Percentiles rank a stretch among this genome's conserved stretches.
Conservation (phyloP, 1,284 basidiomycete species). For the Thelephora terrestris region DNA sequence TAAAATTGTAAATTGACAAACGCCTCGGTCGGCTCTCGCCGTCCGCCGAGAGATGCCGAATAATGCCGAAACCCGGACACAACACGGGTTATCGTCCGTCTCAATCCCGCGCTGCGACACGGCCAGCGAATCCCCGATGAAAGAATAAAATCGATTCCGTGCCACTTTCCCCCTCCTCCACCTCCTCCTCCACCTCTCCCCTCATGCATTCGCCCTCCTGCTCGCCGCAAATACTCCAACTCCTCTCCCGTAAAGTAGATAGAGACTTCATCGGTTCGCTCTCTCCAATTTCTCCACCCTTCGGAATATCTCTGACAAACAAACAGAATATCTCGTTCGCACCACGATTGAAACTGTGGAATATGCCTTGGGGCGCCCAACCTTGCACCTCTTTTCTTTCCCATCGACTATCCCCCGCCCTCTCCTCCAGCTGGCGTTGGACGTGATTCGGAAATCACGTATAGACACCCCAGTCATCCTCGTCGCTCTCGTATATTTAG, state of each 20-base stretch:
- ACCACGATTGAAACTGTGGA: constrained; percentile 61
- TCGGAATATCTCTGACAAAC: not conserved
- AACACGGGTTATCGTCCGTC: no score
- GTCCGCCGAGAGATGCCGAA: no score
- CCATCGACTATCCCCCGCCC: constrained; percentile 15
- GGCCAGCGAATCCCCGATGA: no score
- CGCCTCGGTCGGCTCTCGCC: no score
- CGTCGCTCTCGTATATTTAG: constrained; percentile 57
- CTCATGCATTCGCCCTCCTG: no score
- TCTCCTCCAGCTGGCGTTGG: constrained; percentile 36
- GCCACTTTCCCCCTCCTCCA: no score
- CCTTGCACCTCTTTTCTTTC: constrained; percentile 26
- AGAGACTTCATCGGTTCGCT: not conserved
- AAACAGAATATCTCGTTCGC: constrained; percentile 58
- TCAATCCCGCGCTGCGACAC: no score
- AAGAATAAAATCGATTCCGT: no score
- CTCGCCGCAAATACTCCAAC: not conserved
- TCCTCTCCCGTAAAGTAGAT: not conserved
- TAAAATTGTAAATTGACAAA: no score
- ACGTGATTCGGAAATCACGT: constrained; percentile 58
- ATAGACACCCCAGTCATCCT: constrained; percentile 55
- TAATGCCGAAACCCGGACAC: no score
- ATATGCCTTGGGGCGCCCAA: constrained; percentile 54
- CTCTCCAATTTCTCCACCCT: not conserved
- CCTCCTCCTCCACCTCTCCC: no score